Evolutionary conservation across 257 asterid genomes (phyloP), one percentile per base, ranked within the genome.

Genomic region (Penstemon newberryi): DNA sequence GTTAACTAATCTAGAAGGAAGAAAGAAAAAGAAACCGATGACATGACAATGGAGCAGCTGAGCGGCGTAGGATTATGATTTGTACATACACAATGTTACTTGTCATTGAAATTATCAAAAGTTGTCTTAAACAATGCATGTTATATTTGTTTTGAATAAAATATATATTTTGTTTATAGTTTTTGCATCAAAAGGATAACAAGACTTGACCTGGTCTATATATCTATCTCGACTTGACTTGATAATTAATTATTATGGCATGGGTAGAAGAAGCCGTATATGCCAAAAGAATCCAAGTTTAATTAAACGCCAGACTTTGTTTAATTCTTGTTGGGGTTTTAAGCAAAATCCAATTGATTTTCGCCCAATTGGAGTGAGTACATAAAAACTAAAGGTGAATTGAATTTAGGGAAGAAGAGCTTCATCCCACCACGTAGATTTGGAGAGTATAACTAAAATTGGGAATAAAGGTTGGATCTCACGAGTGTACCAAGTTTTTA

Each of bases 141-240:
- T 52, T 41, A 7, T 61, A 10, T 63, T 55, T 3, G 5, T 43
- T 43, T 41, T 15, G 40, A 4, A 58, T 42, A 15, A 15, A 58
- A 58, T 58, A 58, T 58, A 58, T 25, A 25, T 25, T 25, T 25
- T 25, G 33, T 1, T 1, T 25, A 25, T 25, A 25, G 33, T 25
- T 53, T 69, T 64, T 75, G 64, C 72, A 70, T 56, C 69, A 58
- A 64, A 71, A 62, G 62, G 37, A 19, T 38, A 68, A 38, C 13
- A 11, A 65, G 72, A 72, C 77, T 76, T 76, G 81, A 76, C 84
- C 69, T 69, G 79, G 75, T 69, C 79, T 50, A 40, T 10, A 10
- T 47, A 39, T 4, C 7, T 44, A 8, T 47, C 18, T 1, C 43
- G 7, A 49, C 25, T 64, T 33, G 7, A 49, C 25, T 64, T 33